Evolutionary conservation across 768 basidiomycete genomes (phyloP), one percentile per base, ranked within the genome.

Genomic region (Lactarius quietus): DNA sequence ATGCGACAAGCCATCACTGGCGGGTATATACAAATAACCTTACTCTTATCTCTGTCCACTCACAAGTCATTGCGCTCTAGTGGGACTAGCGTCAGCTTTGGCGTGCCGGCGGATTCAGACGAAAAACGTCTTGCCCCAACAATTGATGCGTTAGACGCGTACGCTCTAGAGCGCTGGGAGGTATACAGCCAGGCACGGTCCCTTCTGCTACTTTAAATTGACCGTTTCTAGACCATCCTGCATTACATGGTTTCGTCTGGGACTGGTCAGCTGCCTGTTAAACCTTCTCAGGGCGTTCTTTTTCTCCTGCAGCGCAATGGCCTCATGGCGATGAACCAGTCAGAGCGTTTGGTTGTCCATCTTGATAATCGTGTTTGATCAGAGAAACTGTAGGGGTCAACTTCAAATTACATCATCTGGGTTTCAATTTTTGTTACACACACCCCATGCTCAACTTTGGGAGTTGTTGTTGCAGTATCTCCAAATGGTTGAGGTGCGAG

Each of bases 171-270:
- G 71, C 83, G 92, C 66, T 97, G 94, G 94, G 94, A 97, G 85
- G 93, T 90, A 68, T 45, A 51, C 29, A 28, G 38, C 26, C 29
- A 31, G 53, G 39, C 60, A 57, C 54, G 33, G 28, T 18, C 57
- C 57, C 33, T 45, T 28, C 14, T 35, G 63, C 33, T 45, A 31
- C 14, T 36, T 62, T 58, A 28, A 48, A 55, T 54, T 54, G 15
- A 69, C 43, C 35, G 10, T 28, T 52, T 54, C 35, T 67, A 98
- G 95, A 95, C 93, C 0, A 96, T 98, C 71, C 82, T 98, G 52
- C 94, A 98, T 76, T 98, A 92, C 73, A 97, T 99, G 95, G 97
- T 99, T 4, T 95, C 93, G 10, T 96, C 91, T 36, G 92, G 87
- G 15, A 86, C 85, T 33, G 92, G 86, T n/a, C 85, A 90, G 73